phyloP scores from a whole-genome alignment of 768 basidiomycete genomes.

The Auricularia auricula-judae region DNA sequence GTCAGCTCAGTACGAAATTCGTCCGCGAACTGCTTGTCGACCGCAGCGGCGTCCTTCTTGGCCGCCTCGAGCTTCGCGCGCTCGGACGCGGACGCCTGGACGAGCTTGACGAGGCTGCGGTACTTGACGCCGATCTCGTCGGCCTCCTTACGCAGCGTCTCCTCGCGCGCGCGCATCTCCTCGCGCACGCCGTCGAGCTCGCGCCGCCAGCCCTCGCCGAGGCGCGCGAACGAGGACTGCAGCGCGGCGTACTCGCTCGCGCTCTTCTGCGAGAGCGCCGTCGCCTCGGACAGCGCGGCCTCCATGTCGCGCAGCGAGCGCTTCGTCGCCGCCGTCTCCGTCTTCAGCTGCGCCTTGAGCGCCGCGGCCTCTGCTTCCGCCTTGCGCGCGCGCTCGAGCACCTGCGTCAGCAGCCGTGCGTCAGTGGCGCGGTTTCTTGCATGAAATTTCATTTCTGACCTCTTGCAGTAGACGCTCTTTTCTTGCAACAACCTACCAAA shows the following conservation, averaged over 20 bases:
- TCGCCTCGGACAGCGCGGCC: slow-evolving; percentile 56
- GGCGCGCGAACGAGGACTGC: slow-evolving; percentile 61
- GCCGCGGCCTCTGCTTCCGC: slow-evolving; percentile 66
- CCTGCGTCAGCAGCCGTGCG: slow-evolving; percentile 24
- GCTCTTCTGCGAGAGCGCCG: slow-evolving; percentile 64
- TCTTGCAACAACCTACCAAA: slow-evolving; percentile 40
- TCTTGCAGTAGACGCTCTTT: slow-evolving; percentile 84
- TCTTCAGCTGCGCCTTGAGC: slow-evolving; percentile 63
- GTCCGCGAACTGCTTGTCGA: slow-evolving; percentile 43
- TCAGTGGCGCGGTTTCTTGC: no score
- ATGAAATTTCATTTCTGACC: slow-evolving; percentile 25
- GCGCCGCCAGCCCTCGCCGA: slow-evolving; percentile 61
- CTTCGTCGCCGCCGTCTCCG: slow-evolving; percentile 61
- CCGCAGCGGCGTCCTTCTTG: slow-evolving; percentile 36
- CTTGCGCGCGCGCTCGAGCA: slow-evolving; percentile 75
- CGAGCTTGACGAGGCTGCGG: slow-evolving; percentile 27
- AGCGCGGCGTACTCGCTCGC: slow-evolving; percentile 77
- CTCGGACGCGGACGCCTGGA: slow-evolving; percentile 51
- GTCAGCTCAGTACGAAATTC: slow-evolving; percentile 48
- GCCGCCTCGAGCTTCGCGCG: slow-evolving; percentile 39
- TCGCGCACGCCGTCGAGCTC: slow-evolving; percentile 62
- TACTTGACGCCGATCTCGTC: slow-evolving; percentile 66
- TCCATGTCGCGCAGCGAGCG: slow-evolving; percentile 77
- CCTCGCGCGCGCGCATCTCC: slow-evolving; percentile 68
- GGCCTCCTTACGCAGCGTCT: slow-evolving; percentile 53